Evolutionary conservation across 2,329 filamentous ascomycete genomes (phyloP).

Genomic region (Arthroderma sp.): DNA sequence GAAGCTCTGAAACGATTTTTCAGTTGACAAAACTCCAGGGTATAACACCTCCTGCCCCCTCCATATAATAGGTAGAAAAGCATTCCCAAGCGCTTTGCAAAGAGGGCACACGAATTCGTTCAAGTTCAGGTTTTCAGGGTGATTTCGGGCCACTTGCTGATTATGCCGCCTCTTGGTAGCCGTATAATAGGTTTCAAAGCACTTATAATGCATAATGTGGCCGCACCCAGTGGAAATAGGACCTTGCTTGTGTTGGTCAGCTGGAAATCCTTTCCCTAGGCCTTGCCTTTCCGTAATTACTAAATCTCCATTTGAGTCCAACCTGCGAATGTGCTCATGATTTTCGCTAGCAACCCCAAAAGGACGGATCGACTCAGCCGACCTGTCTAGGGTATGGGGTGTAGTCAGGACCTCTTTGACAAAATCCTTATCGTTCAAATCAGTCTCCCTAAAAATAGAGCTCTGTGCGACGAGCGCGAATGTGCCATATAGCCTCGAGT

Average conservation of each 20-base stretch:
- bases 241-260: conserved; percentile 53
- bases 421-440: conserved; percentile 68
- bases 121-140: conserved; percentile 65
- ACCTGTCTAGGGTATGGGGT: conserved; percentile 70
- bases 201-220: conserved; percentile 96
- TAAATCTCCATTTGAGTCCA: conserved; percentile 58
- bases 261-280: conserved; percentile 79
- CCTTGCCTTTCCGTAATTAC: conserved; percentile 65
- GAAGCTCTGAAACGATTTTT: conserved; percentile 55
- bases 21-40: conserved; percentile 55
- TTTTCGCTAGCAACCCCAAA: conserved; percentile 90
- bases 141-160: conserved; percentile 87
- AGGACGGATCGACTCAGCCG: conserved; percentile 69
- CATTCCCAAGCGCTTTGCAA: conserved; percentile 91
- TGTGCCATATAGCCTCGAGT: conserved; percentile 77
- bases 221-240: conserved; percentile 85
- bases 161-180: conserved; percentile 73
- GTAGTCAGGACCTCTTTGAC: conserved; percentile 70
- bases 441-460: conserved; percentile 73
- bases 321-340: conserved; percentile 60
- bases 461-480: conserved; percentile 85
- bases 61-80: conserved; percentile 92
- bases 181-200: conserved; percentile 83
- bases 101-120: conserved; percentile 94
- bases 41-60: conserved; percentile 79